phyloP scores from a whole-genome alignment of 768 basidiomycete species.

The Kwoniella sp. region DNA sequence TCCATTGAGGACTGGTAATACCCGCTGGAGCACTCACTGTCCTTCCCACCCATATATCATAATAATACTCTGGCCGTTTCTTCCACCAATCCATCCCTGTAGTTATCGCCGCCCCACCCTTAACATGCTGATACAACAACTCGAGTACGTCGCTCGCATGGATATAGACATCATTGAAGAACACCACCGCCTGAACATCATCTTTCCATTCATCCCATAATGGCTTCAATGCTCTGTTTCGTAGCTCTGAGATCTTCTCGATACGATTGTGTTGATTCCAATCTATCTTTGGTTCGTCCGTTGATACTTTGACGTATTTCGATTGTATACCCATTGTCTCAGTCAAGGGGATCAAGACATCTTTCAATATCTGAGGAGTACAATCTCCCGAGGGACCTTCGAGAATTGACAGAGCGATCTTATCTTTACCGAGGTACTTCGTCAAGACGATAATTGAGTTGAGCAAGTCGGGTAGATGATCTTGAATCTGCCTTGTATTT shows the following conservation, averaged over 20 bases:
- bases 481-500: constrained; percentile 45
- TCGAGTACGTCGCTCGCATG: constrained; percentile 48
- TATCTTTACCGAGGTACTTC: constrained; percentile 37
- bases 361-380: constrained; percentile 39
- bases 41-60: constrained; percentile 55
- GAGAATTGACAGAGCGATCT: constrained; percentile 45
- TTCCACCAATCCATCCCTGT: constrained; percentile 54
- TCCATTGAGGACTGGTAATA: no score
- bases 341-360: constrained; percentile 39
- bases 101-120: constrained; percentile 43
- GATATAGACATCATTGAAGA: constrained; percentile 53
- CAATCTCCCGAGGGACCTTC: constrained; percentile 53
- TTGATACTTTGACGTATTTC: constrained; percentile 32
- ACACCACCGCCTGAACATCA: constrained; percentile 37
- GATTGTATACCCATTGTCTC: constrained; percentile 38
- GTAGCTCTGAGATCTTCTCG: constrained; percentile 44
- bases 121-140: constrained; percentile 50
- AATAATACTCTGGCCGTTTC: constrained; percentile 49
- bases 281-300: constrained; percentile 43
- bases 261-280: constrained; percentile 49
- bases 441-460: constrained; percentile 43
- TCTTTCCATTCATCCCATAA: constrained; percentile 35
- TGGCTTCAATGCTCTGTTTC: constrained; percentile 49
- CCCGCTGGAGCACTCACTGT: constrained; percentile 39
- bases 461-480: constrained; percentile 51